Evolutionary conservation across 1,284 basidiomycete species (phyloP).

Genomic region (Wallemia mellicola): DNA sequence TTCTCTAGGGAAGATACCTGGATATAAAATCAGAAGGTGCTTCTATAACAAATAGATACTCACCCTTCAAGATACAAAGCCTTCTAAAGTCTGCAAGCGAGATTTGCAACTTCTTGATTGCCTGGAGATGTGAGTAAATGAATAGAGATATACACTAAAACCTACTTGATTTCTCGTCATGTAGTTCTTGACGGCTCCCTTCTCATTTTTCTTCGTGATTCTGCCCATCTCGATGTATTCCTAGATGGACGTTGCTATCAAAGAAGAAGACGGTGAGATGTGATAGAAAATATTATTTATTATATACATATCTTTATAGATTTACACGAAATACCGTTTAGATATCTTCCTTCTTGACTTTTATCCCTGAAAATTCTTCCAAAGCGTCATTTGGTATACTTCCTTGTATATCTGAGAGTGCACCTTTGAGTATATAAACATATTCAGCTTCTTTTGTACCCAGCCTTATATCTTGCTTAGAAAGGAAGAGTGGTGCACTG

Average conservation of each 20-base stretch:
- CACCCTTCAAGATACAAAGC: constrained; percentile 91
- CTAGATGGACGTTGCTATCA: not conserved
- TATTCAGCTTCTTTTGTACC: not conserved
- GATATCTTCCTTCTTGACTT: too few relatives aligned
- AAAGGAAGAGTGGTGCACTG: not conserved
- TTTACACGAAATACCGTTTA: too few relatives aligned
- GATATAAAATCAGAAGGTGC: not conserved
- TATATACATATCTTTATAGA: too few relatives aligned
- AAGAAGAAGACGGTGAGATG: not conserved
- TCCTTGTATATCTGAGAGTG: not conserved
- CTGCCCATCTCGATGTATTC: not conserved
- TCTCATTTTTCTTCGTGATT: constrained; percentile 10
- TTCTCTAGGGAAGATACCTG: constrained; percentile 92
- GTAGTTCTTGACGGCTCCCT: constrained; percentile 54
- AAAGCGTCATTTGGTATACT: not conserved
- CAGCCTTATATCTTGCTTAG: not conserved
- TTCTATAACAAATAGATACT: constrained; percentile 8
- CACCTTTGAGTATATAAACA: not conserved
- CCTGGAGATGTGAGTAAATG: not conserved
- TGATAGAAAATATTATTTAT: too few relatives aligned
- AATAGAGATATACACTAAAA: not conserved
- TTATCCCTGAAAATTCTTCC: too few relatives aligned
- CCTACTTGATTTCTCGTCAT: constrained; percentile 56
- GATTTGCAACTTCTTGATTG: constrained; percentile 41
- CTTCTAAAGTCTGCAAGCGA: constrained; percentile 90